Conservation (phyloP, 208 protist species). For the Blastocrithidia nonstop region DNA sequence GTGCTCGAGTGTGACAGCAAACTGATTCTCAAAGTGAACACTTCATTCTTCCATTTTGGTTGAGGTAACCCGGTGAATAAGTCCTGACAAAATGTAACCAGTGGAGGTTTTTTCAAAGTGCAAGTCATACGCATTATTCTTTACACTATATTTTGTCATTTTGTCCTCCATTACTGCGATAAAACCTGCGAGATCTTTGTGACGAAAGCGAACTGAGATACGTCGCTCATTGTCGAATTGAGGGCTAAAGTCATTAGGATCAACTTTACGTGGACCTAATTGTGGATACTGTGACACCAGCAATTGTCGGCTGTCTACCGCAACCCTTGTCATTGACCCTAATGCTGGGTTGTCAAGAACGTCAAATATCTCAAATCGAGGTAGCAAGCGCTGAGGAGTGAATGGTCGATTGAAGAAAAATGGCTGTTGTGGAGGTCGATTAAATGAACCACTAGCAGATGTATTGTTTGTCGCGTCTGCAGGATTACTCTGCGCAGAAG, state of each 20-base stretch:
- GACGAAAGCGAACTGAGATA: slow-evolving; percentile 55
- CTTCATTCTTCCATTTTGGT: slow-evolving; percentile 57
- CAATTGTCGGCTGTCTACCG: slow-evolving; percentile 59
- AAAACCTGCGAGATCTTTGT: slow-evolving; percentile 58
- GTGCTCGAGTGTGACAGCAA: slow-evolving; percentile 66
- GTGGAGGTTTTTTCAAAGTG: slow-evolving; percentile 34
- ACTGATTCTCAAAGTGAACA: slow-evolving; percentile 68
- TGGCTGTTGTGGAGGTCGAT: no score
- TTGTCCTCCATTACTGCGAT: slow-evolving; percentile 46
- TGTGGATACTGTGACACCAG: slow-evolving; percentile 77
- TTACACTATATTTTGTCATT: slow-evolving; percentile 35
- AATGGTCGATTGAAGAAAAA: no score
- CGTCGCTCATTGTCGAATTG: slow-evolving; percentile 77
- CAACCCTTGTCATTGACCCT: slow-evolving; percentile 63
- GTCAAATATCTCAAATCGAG: slow-evolving; percentile 77
- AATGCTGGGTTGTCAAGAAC: slow-evolving; percentile 56
- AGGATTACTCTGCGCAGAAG: neutral
- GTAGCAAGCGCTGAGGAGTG: slow-evolving; percentile 15
- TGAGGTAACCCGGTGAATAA: slow-evolving; percentile 40
- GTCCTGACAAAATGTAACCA: slow-evolving; percentile 51
- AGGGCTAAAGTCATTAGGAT: slow-evolving; percentile 68
- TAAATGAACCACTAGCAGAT: no score
- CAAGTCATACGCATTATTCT: slow-evolving; percentile 62
- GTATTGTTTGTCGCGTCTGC: slow-evolving; percentile 6
- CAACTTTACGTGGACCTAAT: slow-evolving; percentile 66